Evolutionary conservation across 352 stramenopile species (phyloP), one percentile per base, ranked within the genome.

Genomic region (Globisporangium takayamanum): DNA sequence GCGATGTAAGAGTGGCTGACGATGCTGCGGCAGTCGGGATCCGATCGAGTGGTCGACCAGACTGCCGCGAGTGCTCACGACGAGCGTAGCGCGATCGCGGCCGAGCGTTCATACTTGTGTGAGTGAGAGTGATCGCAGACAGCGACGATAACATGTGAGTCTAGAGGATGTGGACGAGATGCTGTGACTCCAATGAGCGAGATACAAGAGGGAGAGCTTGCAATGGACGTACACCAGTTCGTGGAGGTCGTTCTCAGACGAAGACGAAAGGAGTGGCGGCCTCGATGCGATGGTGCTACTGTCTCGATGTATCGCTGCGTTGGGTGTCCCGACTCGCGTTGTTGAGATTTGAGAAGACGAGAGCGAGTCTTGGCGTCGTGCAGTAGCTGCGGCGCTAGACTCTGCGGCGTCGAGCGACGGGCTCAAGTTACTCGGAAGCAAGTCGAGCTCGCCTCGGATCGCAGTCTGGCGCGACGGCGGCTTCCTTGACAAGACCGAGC

Each of bases 1-100:
- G 25, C 22, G 54, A 26, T 0, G 57, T 36, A 14, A 65, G 11
- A 20, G 51, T 33, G 5, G 50, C 22, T 5, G 57, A 18, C 33
- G 30, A 37, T 25, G 25, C 2, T 45, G n/a, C 4, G 63, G 65
- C 5, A 63, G 69, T 66, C 0, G 65, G 58, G 16, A 87, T 76
- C n/a, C 71, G 70, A 33, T 71, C 61, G 1, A 77, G 57, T 33
- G 70, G 52, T 55, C 62, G 69, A n/a, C 71, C 52, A 45, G 71
- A 57, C 36, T 64, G 53, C 0, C 57, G 53, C 8, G 63, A 58
- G 63, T 68, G 53, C 37, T 86, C 78, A 58, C 76, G 69, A 3
- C 78, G 72, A 8, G 78, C 78, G 41, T 84, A 87, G 45, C 76
- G 74, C 14, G 78, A 76, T 5, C 78, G 73, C 37, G 80, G 76